These are phyloP conservation scores for Penicillium sumatraense DNA, from an alignment of 2,329 filamentous ascomycete genomes.

Conservation along the genomic window DNA sequence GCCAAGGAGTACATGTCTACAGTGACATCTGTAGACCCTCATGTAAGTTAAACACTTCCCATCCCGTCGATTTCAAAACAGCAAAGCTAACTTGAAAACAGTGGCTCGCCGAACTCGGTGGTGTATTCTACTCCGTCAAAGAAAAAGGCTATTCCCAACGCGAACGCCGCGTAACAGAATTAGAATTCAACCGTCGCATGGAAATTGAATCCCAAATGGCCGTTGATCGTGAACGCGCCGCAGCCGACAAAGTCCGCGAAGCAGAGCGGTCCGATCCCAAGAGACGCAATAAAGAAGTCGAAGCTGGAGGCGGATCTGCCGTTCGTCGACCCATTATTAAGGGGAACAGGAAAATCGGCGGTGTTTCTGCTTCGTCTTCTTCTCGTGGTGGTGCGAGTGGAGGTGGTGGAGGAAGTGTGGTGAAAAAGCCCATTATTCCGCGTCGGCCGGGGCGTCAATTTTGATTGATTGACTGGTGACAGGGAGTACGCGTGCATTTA, in stretches of 20 bases:
- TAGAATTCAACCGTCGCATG: constrained; percentile 89
- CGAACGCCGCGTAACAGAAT: constrained; percentile 84
- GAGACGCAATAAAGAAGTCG: constrained; percentile 41
- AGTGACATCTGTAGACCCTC: constrained; percentile 92
- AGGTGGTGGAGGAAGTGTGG: constrained; percentile 41
- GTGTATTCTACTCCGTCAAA: constrained; percentile 96
- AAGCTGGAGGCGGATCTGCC: constrained; percentile 37
- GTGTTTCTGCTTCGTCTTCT: constrained; percentile 35
- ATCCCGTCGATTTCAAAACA: background rate
- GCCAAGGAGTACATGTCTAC: constrained; percentile 98
- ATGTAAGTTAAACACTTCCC: constrained; percentile 49
- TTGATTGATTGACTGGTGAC: background rate
- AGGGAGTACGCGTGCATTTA: background rate
- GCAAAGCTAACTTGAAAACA: constrained; percentile 17
- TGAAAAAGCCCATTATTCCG: constrained; percentile 42
- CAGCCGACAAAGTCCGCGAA: constrained; percentile 45
- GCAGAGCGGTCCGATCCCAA: constrained; percentile 40
- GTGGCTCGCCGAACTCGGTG: constrained; percentile 95
- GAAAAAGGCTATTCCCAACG: constrained; percentile 93
- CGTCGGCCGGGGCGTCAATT: constrained; percentile 43
- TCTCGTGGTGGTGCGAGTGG: constrained; percentile 24
- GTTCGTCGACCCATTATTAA: constrained; percentile 40
- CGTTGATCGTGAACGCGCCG: constrained; percentile 71
- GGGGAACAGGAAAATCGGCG: constrained; percentile 34
- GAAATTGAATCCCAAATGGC: constrained; percentile 94